Evolutionary conservation across 139 green algal species (phyloP).

Genomic region (Chlamydomonas sp.): DNA sequence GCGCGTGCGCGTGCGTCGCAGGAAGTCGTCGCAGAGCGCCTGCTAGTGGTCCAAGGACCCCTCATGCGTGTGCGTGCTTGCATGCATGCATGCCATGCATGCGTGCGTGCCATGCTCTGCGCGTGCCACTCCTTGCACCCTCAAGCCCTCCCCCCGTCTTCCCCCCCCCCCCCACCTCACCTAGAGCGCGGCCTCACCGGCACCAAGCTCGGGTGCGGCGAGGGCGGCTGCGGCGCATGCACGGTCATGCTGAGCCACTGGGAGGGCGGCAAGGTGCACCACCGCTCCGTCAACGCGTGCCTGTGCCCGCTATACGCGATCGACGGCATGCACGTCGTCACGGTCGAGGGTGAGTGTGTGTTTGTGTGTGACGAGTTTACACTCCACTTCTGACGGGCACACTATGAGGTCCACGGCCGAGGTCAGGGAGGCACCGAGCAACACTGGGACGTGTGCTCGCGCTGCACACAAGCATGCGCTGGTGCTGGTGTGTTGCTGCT

Average conservation of each 20-base stretch:
- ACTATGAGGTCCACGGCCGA: too few relatives aligned
- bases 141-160: neutral
- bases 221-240: conserved; percentile 93
- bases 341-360: conserved; percentile 71
- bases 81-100: neutral
- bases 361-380: too few relatives aligned
- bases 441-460: neutral
- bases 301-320: conserved; percentile 87
- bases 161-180: too few relatives aligned
- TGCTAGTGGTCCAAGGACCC: neutral
- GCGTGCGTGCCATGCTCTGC: neutral
- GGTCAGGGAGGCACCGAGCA: too few relatives aligned
- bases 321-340: conserved; percentile 86
- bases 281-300: conserved; percentile 89
- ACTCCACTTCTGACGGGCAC: too few relatives aligned
- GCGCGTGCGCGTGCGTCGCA: neutral
- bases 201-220: conserved; percentile 93
- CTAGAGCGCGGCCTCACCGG: conserved; percentile 72
- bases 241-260: conserved; percentile 86
- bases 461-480: neutral
- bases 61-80: neutral
- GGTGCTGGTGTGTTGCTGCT: too few relatives aligned
- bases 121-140: too few relatives aligned
- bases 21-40: neutral
- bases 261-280: conserved; percentile 47